phyloP scores from a whole-genome alignment of 306 rosid species.

The Cicer cuneatum region DNA sequence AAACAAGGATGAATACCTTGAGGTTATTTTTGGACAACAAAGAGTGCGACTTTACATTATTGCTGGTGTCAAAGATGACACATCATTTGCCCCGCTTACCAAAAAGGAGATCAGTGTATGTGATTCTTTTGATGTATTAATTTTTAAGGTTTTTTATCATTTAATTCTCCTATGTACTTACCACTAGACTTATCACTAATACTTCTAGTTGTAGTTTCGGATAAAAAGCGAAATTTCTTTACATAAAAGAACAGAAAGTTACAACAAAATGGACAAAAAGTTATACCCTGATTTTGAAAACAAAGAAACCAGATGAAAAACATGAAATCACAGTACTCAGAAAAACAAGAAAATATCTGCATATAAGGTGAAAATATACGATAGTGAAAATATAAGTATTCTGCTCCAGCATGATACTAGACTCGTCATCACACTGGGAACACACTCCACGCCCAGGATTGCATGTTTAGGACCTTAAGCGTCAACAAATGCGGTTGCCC shows the following conservation, averaged over 20 bases:
- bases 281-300: conserved; percentile 23
- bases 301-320: conserved; percentile 15
- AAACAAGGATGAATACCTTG: conserved; percentile 77
- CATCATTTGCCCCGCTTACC: conserved; percentile 91
- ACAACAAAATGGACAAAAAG: not conserved
- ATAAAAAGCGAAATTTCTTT: conserved; percentile 14
- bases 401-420: not conserved
- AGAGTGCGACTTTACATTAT: conserved; percentile 93
- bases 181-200: conserved; percentile 24
- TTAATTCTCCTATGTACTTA: not conserved
- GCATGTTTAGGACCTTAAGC: not conserved
- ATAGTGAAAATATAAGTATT: conserved; percentile 2
- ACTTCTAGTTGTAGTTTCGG: conserved; percentile 6
- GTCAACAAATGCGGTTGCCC: not conserved
- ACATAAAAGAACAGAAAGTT: conserved; percentile 3
- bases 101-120: conserved; percentile 99
- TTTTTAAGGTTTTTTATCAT: conserved; percentile 18
- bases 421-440: not conserved
- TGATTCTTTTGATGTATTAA: conserved; percentile 35
- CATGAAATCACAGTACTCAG: not conserved
- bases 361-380: not conserved
- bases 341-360: conserved; percentile 3
- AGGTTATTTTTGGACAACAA: conserved; percentile 85
- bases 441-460: not conserved
- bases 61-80: conserved; percentile 90